Percentiles rank a stretch among this genome's conserved stretches.
phyloP scores from a whole-genome alignment of 1,284 basidiomycete species.

The Sphaerobolus stellatus region DNA sequence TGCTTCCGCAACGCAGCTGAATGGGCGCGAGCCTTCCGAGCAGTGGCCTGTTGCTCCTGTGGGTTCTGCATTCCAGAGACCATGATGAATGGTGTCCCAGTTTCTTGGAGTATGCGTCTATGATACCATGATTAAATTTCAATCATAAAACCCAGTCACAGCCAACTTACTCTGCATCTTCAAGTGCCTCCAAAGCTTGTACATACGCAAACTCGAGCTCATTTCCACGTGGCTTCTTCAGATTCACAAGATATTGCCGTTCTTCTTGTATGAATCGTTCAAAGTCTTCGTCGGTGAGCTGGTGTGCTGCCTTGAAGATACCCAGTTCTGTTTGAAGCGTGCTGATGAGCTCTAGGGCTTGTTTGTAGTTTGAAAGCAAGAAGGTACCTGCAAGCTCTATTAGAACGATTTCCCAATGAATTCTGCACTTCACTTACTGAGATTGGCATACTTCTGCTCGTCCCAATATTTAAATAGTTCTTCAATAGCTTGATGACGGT shows the following conservation, averaged over 20 bases:
- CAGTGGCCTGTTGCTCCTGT: no score
- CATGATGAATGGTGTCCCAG: no score
- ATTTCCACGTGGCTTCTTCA: neutral
- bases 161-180: slow-evolving; percentile 7
- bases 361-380: slow-evolving; percentile 26
- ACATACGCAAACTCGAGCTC: slow-evolving; percentile 8
- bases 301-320: slow-evolving; percentile 1
- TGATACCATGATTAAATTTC: slow-evolving; percentile 10
- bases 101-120: no score
- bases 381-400: slow-evolving; percentile 20
- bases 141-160: slow-evolving; percentile 21
- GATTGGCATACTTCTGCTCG: slow-evolving; percentile 14
- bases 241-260: slow-evolving; percentile 3
- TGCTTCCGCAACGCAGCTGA: no score
- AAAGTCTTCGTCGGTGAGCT: slow-evolving; percentile 3
- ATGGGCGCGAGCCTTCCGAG: no score
- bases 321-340: slow-evolving; percentile 5
- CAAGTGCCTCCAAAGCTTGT: neutral
- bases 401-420: neutral
- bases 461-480: slow-evolving; percentile 20
- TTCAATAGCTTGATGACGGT: slow-evolving; percentile 25
- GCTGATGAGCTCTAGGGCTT: slow-evolving; percentile 15
- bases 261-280: slow-evolving; percentile 7
- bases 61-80: no score
- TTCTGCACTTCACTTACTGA: slow-evolving; percentile 11